A percentile compares a stretch with the other conserved stretches of the same genome.
These are phyloP conservation scores for Macadamia tetraphylla DNA, from an alignment of 164 flowering plant genomes.

Conservation along the genomic window DNA sequence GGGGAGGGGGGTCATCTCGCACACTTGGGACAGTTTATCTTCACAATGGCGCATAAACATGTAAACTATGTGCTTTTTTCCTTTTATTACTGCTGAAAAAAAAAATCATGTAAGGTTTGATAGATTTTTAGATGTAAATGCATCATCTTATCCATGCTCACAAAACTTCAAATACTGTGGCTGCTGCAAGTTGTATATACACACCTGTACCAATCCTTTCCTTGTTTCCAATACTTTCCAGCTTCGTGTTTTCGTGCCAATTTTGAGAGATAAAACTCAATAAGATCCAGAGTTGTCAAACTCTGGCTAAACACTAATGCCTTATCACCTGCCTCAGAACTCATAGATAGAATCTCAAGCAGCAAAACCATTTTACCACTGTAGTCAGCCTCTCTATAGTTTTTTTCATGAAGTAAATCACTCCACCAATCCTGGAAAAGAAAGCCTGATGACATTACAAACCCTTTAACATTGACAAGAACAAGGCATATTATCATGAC, in stretches of 20 bases:
- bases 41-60: too few species aligned
- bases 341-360: slow-evolving; percentile 73
- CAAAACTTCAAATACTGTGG: not conserved
- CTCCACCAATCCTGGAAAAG: slow-evolving; percentile 83
- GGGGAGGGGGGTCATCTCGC: not conserved
- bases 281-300: slow-evolving; percentile 84
- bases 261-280: slow-evolving; percentile 74
- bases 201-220: slow-evolving; percentile 98
- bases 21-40: too few species aligned
- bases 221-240: slow-evolving; percentile 80
- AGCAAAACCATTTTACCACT: slow-evolving; percentile 97
- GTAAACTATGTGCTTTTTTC: too few species aligned
- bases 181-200: slow-evolving; percentile 14
- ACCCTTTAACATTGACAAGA: too few species aligned
- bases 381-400: slow-evolving; percentile 55
- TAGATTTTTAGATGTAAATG: too few species aligned
- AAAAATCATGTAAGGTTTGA: too few species aligned
- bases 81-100: too few species aligned
- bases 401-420: slow-evolving; percentile 59
- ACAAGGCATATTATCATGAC: too few species aligned
- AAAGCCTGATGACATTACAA: not conserved
- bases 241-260: slow-evolving; percentile 50
- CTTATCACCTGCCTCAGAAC: slow-evolving; percentile 76
- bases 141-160: too few species aligned
- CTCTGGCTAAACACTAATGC: slow-evolving; percentile 93